phyloP scores from a whole-genome alignment of 2,329 filamentous ascomycete species.

The Clathrospora elynae region DNA sequence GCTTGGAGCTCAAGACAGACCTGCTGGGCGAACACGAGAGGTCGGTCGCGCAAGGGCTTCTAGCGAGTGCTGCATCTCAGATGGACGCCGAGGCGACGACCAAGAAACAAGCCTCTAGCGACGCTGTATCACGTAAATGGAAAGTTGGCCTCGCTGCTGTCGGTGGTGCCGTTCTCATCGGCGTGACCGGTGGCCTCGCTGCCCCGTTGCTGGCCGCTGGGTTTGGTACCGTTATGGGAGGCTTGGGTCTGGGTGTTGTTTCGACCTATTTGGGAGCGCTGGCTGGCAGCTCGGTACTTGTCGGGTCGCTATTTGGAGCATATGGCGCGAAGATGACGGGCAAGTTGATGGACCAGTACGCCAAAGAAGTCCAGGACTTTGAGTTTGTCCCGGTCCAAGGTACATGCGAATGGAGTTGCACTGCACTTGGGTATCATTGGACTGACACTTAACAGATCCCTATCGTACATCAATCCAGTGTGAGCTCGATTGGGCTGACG shows the following conservation, averaged over 20 bases:
- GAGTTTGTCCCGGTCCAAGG: conserved; percentile 76
- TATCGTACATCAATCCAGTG: conserved; percentile 28
- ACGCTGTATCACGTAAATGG: conserved; percentile 66
- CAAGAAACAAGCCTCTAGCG: conserved; percentile 71
- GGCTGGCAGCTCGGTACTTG: conserved; percentile 76
- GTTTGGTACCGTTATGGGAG: conserved; percentile 76
- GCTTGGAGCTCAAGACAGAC: conserved; percentile 67
- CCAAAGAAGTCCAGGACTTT: conserved; percentile 84
- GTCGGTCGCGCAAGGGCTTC: conserved; percentile 73
- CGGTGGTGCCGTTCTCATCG: conserved; percentile 81
- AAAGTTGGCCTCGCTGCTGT: conserved; percentile 86
- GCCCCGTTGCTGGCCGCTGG: conserved; percentile 76
- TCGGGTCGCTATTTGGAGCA: conserved; percentile 86
- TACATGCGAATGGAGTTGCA: conserved; percentile 5
- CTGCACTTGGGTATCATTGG: too few species aligned
- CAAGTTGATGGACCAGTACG: conserved; percentile 82
- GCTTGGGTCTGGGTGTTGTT: conserved; percentile 73
- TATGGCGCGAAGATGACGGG: conserved; percentile 81
- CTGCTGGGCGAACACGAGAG: conserved; percentile 72
- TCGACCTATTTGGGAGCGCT: conserved; percentile 79
- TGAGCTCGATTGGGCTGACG: conserved; percentile 31
- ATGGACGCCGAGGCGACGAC: conserved; percentile 78
- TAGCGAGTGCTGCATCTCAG: conserved; percentile 66
- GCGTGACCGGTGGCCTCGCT: conserved; percentile 76
- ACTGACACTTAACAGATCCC: conserved; percentile 23